Conservation (phyloP, 1,284 basidiomycete species). For the Sanghuangporus weigelae region DNA sequence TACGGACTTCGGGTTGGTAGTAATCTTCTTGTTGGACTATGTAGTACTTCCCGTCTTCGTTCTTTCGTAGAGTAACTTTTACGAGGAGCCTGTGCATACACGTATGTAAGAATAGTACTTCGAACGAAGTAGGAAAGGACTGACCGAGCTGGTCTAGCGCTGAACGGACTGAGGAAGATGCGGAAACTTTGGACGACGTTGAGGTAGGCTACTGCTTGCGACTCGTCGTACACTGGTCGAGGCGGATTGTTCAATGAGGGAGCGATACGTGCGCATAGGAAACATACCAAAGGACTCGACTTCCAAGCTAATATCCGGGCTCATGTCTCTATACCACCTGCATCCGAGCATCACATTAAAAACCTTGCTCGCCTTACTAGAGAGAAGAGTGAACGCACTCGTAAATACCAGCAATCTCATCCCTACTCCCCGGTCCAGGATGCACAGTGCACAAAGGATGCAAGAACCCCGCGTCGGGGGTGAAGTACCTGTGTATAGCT, state of each 20-base stretch:
- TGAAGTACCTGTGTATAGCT: conserved; percentile 43
- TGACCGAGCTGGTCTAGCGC: conserved; percentile 42
- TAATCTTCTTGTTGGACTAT: conserved; percentile 57
- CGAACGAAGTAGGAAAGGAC: conserved; percentile 19
- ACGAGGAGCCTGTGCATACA: conserved; percentile 32
- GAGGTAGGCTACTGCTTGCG: conserved; percentile 35
- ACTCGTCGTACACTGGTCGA: conserved; percentile 37
- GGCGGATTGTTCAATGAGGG: background rate
- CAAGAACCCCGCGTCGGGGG: conserved; percentile 45
- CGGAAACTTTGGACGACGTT: conserved; percentile 50
- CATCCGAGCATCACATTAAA: background rate
- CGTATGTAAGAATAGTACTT: background rate
- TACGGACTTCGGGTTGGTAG: conserved; percentile 50
- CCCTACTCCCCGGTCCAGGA: conserved; percentile 41
- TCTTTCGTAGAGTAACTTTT: conserved; percentile 37
- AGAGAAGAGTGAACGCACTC: conserved; percentile 32
- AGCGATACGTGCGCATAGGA: background rate
- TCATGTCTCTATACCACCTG: conserved; percentile 58
- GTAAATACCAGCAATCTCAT: conserved; percentile 46
- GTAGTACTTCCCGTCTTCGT: conserved; percentile 34
- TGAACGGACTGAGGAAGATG: conserved; percentile 42
- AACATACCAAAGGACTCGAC: conserved; percentile 37
- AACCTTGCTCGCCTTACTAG: background rate
- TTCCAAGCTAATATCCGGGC: conserved; percentile 39
- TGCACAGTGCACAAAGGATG: conserved; percentile 48